These are phyloP conservation scores for Fusarium sarcochroum DNA, from an alignment of 2,329 filamentous ascomycete species.

Conservation along the genomic window DNA sequence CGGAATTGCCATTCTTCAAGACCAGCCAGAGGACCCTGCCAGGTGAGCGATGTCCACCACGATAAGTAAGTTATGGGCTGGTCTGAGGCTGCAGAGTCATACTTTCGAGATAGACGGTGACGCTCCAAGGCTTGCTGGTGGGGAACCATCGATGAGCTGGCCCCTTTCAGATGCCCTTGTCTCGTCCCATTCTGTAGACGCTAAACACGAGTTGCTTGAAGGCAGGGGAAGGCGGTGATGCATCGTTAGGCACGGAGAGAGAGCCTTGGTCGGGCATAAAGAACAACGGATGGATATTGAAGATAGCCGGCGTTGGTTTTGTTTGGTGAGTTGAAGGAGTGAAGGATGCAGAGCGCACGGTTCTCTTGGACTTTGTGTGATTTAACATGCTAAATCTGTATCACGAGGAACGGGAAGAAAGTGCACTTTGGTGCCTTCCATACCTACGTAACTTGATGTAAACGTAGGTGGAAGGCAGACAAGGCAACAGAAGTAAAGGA, in stretches of 20 bases:
- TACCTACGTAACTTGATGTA: not conserved
- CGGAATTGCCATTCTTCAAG: conserved; percentile 26
- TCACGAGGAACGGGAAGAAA: conserved; percentile 19
- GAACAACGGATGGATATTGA: conserved; percentile 21
- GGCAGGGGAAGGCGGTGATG: conserved; percentile 48
- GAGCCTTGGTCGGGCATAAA: conserved; percentile 46
- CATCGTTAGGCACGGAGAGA: conserved; percentile 48
- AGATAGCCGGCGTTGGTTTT: conserved; percentile 11
- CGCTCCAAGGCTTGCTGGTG: conserved; percentile 46
- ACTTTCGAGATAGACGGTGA: conserved; percentile 48
- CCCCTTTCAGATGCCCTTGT: conserved; percentile 49
- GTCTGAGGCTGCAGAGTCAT: conserved; percentile 47
- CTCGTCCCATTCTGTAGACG: conserved; percentile 48
- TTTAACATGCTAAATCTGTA: conserved; percentile 13
- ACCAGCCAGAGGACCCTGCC: conserved; percentile 38
- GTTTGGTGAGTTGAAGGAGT: conserved; percentile 25
- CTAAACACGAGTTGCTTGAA: conserved; percentile 45
- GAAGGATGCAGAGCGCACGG: conserved; percentile 12
- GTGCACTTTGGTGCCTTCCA: conserved; percentile 15
- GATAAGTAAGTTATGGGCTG: conserved; percentile 20
- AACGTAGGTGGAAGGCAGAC: conserved; percentile 4
- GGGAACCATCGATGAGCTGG: conserved; percentile 50
- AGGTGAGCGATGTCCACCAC: conserved; percentile 25
- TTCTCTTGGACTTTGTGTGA: conserved; percentile 19
- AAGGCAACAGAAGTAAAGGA: conserved; percentile 16